Evolutionary conservation across 2,329 filamentous ascomycete species (phyloP).

Genomic region (Phyllosticta ampelicida): DNA sequence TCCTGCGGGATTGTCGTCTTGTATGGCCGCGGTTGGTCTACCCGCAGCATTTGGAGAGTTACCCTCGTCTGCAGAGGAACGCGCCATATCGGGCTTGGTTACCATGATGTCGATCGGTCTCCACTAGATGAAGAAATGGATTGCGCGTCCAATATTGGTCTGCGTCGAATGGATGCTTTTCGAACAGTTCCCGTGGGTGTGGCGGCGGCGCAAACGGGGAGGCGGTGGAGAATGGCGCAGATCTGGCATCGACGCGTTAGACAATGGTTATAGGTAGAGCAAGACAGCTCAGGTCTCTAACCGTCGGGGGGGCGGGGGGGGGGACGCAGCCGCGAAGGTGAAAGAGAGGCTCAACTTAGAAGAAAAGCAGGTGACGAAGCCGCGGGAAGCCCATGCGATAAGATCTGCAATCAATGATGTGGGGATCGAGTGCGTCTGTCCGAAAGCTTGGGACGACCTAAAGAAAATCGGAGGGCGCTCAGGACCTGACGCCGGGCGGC

Average conservation of each 20-base stretch:
- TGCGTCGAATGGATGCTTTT: background rate
- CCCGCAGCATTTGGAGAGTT: background rate
- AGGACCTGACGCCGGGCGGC: background rate
- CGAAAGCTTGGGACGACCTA: background rate
- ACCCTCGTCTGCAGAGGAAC: background rate
- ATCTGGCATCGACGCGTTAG: background rate
- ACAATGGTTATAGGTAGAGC: background rate
- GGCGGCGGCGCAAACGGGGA: background rate
- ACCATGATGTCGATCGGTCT: background rate
- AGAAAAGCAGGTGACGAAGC: background rate
- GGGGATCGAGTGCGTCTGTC: background rate
- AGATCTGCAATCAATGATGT: conserved; percentile 8
- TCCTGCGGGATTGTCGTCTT: background rate
- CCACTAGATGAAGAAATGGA: background rate
- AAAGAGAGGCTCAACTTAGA: background rate
- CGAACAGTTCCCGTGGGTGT: background rate
- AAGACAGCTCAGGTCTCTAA: background rate
- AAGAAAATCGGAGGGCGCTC: background rate
- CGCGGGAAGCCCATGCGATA: conserved; percentile 1
- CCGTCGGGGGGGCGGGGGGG: background rate
- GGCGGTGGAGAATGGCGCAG: background rate
- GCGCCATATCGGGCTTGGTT: background rate
- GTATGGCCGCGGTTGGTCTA: background rate
- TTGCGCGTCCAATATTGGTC: background rate
- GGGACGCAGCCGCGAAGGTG: background rate